Base-by-base conservation (phyloP, 2,329 filamentous ascomycete genomes). In the Achaetomium macrosporum region DNA sequence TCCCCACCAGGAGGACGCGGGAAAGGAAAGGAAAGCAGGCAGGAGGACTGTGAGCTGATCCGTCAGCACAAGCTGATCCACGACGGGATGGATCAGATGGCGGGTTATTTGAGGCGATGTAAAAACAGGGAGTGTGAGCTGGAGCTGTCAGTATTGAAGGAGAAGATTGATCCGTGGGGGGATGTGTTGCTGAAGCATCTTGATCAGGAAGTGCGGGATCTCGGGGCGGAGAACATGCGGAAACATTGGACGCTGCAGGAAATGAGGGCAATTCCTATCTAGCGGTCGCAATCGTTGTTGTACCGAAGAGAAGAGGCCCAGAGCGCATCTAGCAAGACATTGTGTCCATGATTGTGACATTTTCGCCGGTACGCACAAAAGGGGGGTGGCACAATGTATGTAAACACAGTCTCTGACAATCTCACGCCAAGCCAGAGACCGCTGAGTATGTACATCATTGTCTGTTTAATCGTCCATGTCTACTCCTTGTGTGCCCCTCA, bases 181-280 rank as follows among this genome's bases (percentile, higher is more conserved):
- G 74, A 75, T 10, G 87, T 95, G 57, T 68, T 96, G 45, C 92
- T 89, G 87, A 74, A 73, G 64, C 90, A 96, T 75, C 71, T 96
- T 55, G 88, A 93, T 63, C 84, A 91, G 62, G 90, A 96, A 75
- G 90, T 96, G 8, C 73, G 76, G 68, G 80, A 87, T 59, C 69
- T 96, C 31, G 81, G 85, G 2, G 90, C 90, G 42, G 87, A 93
- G 68, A 95, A 92, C 66, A 95, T 96, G 90, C 77, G 88, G 61
- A 82, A 76, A 68, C 90, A 87, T 68, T 96, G 88, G 88, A 86
- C 76, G 0, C 61, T 83, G 55, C 82, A 88, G 43, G 90, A 96
- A 75, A 84, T 96, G 68, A 73, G 70, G 66, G 70, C 72, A 47
- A 76, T 93, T 71, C 83, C 81, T 1, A 88, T 90, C 73, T 90